Percentiles rank a stretch among this genome's conserved stretches.
Conservation (phyloP, 139 green algal genomes). For the Coccomyxa sp. region DNA sequence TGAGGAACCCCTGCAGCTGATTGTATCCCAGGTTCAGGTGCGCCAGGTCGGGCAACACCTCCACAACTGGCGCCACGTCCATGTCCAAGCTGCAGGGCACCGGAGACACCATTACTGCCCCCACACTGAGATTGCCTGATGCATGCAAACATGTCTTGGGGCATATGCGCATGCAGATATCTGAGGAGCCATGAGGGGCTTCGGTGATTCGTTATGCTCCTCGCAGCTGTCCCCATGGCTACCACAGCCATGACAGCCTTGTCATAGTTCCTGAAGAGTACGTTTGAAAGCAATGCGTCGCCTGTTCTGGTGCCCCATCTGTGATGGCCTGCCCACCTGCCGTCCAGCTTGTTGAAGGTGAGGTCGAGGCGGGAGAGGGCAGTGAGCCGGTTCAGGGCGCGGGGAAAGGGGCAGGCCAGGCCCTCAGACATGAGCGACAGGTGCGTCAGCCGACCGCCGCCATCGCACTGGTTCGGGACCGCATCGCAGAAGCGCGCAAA, state of each 20-base stretch:
- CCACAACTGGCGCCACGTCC: background rate
- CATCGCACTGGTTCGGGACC: constrained; percentile 2
- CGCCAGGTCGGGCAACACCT: background rate
- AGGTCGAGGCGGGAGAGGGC: constrained; percentile 1
- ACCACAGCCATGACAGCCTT: too few species aligned
- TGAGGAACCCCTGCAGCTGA: background rate
- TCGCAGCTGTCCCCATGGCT: too few species aligned
- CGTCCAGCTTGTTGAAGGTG: constrained; percentile 2
- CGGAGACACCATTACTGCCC: too few species aligned
- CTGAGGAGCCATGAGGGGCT: too few species aligned
- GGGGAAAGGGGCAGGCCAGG: constrained; percentile 3
- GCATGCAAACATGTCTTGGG: too few species aligned
- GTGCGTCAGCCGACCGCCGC: background rate
- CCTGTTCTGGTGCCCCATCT: too few species aligned
- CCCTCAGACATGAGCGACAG: background rate
- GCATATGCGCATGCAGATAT: too few species aligned
- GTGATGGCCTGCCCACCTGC: background rate
- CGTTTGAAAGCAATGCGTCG: too few species aligned
- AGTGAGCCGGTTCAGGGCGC: background rate
- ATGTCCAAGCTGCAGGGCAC: background rate
- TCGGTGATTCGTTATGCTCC: too few species aligned
- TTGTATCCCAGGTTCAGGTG: background rate
- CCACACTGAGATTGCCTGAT: too few species aligned
- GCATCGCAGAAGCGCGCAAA: background rate
- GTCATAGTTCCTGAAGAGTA: too few species aligned